These are phyloP conservation scores for Dacryopinax spathularia DNA, from an alignment of 768 basidiomycete species.

Conservation along the genomic window DNA sequence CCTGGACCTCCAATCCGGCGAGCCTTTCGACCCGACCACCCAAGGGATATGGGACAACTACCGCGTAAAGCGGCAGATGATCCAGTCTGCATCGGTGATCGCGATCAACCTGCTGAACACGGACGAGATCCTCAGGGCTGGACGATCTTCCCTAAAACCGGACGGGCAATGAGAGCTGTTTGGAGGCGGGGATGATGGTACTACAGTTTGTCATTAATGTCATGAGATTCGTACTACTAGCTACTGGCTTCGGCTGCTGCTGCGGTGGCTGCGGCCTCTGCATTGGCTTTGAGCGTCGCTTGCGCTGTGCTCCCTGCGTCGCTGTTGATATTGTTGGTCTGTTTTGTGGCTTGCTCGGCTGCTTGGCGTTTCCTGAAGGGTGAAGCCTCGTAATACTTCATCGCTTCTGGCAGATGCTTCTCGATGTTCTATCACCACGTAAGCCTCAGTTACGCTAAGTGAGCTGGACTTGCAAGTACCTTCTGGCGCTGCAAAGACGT, in stretches of 20 bases:
- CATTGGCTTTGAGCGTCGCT: neutral
- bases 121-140: slow-evolving; percentile 87
- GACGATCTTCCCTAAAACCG: slow-evolving; percentile 29
- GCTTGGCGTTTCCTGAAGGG: neutral
- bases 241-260: neutral
- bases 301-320: neutral
- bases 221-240: slow-evolving; percentile 3
- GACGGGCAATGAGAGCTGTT: neutral
- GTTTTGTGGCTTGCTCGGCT: neutral
- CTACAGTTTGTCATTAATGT: slow-evolving; percentile 1
- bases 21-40: slow-evolving; percentile 89
- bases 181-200: neutral
- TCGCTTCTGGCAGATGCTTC: slow-evolving; percentile 15
- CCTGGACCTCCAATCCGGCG: slow-evolving; percentile 80
- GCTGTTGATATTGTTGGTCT: neutral
- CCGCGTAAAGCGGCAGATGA: slow-evolving; percentile 95
- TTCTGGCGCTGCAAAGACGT: slow-evolving; percentile 25
- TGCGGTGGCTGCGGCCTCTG: neutral
- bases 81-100: slow-evolving; percentile 79
- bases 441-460: neutral
- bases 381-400: slow-evolving; percentile 15
- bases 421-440: slow-evolving; percentile 8
- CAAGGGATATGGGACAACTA: slow-evolving; percentile 99
- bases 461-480: slow-evolving; percentile 6
- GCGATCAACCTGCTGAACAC: slow-evolving; percentile 89